These are phyloP conservation scores for Favolaschia claudopus DNA, from an alignment of 768 basidiomycete genomes.

Conservation along the genomic window DNA sequence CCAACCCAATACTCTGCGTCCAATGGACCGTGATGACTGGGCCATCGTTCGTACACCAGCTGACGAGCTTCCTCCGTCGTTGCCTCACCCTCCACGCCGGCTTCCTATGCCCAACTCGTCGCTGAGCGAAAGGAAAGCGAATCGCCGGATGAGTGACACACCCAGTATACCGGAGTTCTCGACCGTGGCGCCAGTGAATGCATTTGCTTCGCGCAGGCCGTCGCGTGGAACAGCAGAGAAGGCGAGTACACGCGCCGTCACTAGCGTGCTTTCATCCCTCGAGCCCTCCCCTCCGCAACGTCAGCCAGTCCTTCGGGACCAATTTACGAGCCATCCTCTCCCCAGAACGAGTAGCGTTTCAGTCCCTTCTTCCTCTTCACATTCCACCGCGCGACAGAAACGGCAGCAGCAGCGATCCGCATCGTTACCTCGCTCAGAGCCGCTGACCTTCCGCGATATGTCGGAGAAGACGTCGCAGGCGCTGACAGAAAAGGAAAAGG, in stretches of 20 bases:
- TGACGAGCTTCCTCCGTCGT: slow-evolving; percentile 40
- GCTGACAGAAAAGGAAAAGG: slow-evolving; percentile 75
- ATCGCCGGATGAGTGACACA: slow-evolving; percentile 32
- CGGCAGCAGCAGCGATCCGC: slow-evolving; percentile 19
- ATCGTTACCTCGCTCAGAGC: slow-evolving; percentile 27
- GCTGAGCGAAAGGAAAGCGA: slow-evolving; percentile 5
- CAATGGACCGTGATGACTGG: slow-evolving; percentile 48
- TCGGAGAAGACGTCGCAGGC: slow-evolving; percentile 41
- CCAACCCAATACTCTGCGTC: slow-evolving; percentile 2
- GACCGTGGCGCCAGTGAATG: slow-evolving; percentile 52
- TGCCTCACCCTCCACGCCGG: slow-evolving; percentile 49
- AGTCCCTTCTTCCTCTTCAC: too few species aligned
- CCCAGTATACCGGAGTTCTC: slow-evolving; percentile 62
- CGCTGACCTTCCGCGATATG: slow-evolving; percentile 59
- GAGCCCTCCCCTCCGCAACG: slow-evolving; percentile 39
- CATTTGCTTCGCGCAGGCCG: slow-evolving; percentile 41
- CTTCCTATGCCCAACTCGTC: slow-evolving; percentile 12
- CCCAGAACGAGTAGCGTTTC: neutral
- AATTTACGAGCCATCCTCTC: too few species aligned
- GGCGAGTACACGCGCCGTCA: slow-evolving; percentile 10
- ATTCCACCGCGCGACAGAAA: slow-evolving; percentile 15
- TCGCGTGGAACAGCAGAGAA: slow-evolving; percentile 21
- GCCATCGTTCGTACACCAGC: slow-evolving; percentile 42
- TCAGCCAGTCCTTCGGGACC: too few species aligned
- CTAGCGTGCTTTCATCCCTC: slow-evolving; percentile 23